Evolutionary conservation across 2,329 filamentous ascomycete genomes (phyloP).

Genomic region (Colletotrichum tofieldiae): DNA sequence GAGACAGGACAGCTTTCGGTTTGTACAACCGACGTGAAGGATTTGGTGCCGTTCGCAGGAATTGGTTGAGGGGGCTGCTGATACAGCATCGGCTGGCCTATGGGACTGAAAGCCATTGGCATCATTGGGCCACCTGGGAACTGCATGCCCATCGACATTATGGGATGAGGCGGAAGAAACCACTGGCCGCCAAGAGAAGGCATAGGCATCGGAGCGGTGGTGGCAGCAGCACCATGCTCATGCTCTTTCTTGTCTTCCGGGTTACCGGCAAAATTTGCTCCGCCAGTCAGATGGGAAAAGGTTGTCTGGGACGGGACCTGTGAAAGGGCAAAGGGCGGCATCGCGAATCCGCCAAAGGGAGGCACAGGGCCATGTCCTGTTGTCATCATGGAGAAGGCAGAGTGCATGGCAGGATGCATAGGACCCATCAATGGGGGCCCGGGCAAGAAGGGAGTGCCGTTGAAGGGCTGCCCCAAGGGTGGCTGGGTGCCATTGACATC

Average conservation of each 20-base stretch:
- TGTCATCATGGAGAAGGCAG: constrained; percentile 22
- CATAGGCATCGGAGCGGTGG: constrained; percentile 2
- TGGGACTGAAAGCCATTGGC: constrained; percentile 43
- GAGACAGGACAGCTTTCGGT: constrained; percentile 60
- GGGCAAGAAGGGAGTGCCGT: constrained; percentile 24
- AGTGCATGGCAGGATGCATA: constrained; percentile 33
- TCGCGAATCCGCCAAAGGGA: constrained; percentile 27
- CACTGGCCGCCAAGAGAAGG: constrained; percentile 31
- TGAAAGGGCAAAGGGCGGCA: constrained; percentile 11
- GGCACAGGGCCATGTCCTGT: constrained; percentile 31
- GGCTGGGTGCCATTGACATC: constrained; percentile 48
- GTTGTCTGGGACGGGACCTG: constrained; percentile 12
- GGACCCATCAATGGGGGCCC: constrained; percentile 31
- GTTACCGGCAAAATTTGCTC: neutral
- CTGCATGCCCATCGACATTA: constrained; percentile 38
- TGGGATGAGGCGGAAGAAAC: constrained; percentile 35
- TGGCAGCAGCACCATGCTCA: neutral
- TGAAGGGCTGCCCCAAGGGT: constrained; percentile 47
- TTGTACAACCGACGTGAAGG: constrained; percentile 1
- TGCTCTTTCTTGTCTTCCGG: constrained; percentile 18
- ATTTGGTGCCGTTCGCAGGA: constrained; percentile 3
- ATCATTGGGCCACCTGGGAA: constrained; percentile 49
- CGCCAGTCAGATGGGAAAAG: constrained; percentile 2
- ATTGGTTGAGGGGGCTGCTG: constrained; percentile 27
- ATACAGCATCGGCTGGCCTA: constrained; percentile 46